A percentile compares a stretch with the other conserved stretches of the same genome.
phyloP scores from a whole-genome alignment of 2,329 filamentous ascomycete genomes.

The Dendryphion nanum region DNA sequence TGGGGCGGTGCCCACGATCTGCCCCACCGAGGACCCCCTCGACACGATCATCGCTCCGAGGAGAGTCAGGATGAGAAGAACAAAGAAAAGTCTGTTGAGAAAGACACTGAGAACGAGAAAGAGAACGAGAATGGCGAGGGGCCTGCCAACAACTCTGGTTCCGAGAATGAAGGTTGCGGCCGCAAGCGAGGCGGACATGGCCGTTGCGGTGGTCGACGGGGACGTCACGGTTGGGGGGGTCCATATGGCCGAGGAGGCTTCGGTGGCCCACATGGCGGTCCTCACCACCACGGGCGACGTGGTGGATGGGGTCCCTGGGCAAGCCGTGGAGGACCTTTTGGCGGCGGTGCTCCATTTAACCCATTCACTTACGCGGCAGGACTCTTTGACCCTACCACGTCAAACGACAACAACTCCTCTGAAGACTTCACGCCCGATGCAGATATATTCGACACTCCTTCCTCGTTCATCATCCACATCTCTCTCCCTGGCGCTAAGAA shows the following conservation, averaged over 20 bases:
- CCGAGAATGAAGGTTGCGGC: slow-evolving; percentile 22
- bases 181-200: slow-evolving; percentile 18
- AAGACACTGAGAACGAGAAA: slow-evolving; percentile 13
- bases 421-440: slow-evolving; percentile 61
- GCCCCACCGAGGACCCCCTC: slow-evolving; percentile 24
- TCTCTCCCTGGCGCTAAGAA: slow-evolving; percentile 78
- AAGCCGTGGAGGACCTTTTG: slow-evolving; percentile 12
- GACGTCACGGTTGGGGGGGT: slow-evolving; percentile 13
- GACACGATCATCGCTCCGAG: slow-evolving; percentile 7
- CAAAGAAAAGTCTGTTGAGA: slow-evolving; percentile 12
- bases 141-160: slow-evolving; percentile 24
- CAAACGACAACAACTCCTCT: slow-evolving; percentile 14
- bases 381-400: slow-evolving; percentile 33
- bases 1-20: slow-evolving; percentile 23
- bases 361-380: slow-evolving; percentile 30
- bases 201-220: slow-evolving; percentile 13
- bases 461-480: slow-evolving; percentile 64
- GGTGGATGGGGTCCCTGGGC: slow-evolving; percentile 28
- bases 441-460: slow-evolving; percentile 71
- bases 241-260: slow-evolving; percentile 10
- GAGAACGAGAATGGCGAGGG: slow-evolving; percentile 22
- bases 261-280: slow-evolving; percentile 7
- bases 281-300: slow-evolving; percentile 12
- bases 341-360: slow-evolving; percentile 15
- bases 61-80: slow-evolving; percentile 13